A percentile compares a stretch with the other conserved stretches of the same genome.
Conservation (phyloP, 2,329 filamentous ascomycete species). For the Microsporum ferrugineum region DNA sequence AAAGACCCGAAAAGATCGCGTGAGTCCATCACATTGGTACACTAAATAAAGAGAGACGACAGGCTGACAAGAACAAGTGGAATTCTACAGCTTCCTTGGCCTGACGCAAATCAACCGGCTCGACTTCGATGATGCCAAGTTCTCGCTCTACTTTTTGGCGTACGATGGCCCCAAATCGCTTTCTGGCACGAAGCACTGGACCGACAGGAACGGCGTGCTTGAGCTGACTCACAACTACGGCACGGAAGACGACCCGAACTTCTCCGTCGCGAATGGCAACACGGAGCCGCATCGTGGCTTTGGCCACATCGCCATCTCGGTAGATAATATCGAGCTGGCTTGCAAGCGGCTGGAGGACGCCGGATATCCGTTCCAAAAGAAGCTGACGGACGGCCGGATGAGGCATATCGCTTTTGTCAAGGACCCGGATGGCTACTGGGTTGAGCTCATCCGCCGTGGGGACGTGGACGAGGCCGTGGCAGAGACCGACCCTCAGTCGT, state of each 20-base stretch:
- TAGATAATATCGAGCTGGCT: constrained; percentile 76
- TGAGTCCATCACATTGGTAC: constrained; percentile 27
- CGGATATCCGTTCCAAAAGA: constrained; percentile 92
- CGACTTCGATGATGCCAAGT: constrained; percentile 74
- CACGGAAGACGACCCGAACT: constrained; percentile 72
- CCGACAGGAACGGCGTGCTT: constrained; percentile 76
- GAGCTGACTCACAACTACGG: constrained; percentile 81
- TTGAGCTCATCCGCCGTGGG: constrained; percentile 51
- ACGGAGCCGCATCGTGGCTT: constrained; percentile 74
- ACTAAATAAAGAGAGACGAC: background rate
- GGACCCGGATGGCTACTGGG: constrained; percentile 75
- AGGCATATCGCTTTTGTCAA: constrained; percentile 78
- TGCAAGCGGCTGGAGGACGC: constrained; percentile 82
- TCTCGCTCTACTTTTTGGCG: constrained; percentile 89
- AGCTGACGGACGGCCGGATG: constrained; percentile 78
- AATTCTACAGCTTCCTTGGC: constrained; percentile 89
- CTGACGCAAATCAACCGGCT: constrained; percentile 74
- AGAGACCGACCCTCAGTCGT: constrained; percentile 63
- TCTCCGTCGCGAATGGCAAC: constrained; percentile 79
- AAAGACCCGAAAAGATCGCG: constrained; percentile 80
- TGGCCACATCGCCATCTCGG: constrained; percentile 74
- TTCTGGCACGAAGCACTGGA: constrained; percentile 63
- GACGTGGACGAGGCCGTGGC: constrained; percentile 50
- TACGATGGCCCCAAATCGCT: constrained; percentile 67
- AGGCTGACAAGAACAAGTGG: constrained; percentile 40